phyloP scores from a whole-genome alignment of 305 asterid genomes.

The Euphrasia arctica region DNA sequence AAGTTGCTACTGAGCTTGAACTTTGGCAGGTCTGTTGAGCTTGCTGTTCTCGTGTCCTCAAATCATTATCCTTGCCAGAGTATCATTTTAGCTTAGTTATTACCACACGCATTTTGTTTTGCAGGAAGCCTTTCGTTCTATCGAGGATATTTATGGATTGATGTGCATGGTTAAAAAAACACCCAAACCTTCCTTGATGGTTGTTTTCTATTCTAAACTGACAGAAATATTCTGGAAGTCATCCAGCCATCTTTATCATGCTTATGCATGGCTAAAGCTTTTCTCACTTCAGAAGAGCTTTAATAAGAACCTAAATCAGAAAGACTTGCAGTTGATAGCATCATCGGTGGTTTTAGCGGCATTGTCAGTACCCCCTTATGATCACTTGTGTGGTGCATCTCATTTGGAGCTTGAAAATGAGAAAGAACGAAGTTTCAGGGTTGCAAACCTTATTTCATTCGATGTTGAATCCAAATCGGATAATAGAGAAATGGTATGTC shows the following conservation, averaged over 20 bases:
- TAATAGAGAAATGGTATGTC: constrained; percentile 59
- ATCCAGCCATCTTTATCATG: constrained; percentile 82
- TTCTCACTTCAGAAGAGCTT: constrained; percentile 86
- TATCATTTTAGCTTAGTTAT: constrained; percentile 17
- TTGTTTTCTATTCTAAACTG: constrained; percentile 82
- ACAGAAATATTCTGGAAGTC: constrained; percentile 94
- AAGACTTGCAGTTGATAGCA: constrained; percentile 88
- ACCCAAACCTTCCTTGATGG: constrained; percentile 84
- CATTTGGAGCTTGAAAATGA: constrained; percentile 88
- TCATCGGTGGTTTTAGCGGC: constrained; percentile 93
- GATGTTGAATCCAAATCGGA: constrained; percentile 66
- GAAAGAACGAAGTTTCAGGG: constrained; percentile 68
- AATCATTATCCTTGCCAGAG: not conserved
- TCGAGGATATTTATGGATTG: constrained; percentile 85
- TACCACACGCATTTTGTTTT: not conserved
- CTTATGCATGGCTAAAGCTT: constrained; percentile 96
- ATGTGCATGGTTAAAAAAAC: constrained; percentile 90
- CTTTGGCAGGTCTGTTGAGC: constrained; percentile 82
- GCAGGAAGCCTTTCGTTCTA: constrained; percentile 90
- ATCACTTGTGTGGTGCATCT: constrained; percentile 71
- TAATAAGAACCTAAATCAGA: constrained; percentile 83
- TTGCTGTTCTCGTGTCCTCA: constrained; percentile 16
- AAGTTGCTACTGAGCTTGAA: constrained; percentile 87
- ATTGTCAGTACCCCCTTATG: constrained; percentile 85
- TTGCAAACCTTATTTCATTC: constrained; percentile 70